phyloP scores from a whole-genome alignment of 441 rosid species.

The Viola pubescens region DNA sequence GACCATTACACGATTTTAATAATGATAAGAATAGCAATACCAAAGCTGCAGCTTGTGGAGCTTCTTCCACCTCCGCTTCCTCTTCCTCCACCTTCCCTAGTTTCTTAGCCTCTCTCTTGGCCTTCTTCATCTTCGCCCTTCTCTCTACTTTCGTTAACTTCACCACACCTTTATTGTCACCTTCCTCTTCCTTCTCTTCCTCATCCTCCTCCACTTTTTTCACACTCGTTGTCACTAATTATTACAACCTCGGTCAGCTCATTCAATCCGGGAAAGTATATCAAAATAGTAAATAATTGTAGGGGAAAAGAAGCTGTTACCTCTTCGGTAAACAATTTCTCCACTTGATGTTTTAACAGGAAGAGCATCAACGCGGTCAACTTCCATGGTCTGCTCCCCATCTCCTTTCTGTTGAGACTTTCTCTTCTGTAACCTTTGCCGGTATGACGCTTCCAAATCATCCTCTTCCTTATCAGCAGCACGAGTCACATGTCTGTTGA shows the following conservation, averaged over 20 bases:
- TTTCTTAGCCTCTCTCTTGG: slow-evolving; percentile 65
- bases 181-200: slow-evolving; percentile 13
- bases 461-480: slow-evolving; percentile 44
- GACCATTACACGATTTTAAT: background rate
- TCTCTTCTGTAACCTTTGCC: slow-evolving; percentile 41
- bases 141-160: slow-evolving; percentile 63
- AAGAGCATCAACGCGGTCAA: slow-evolving; percentile 71
- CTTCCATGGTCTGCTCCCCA: slow-evolving; percentile 27
- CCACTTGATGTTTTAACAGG: slow-evolving; percentile 85
- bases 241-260: background rate
- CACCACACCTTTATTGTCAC: slow-evolving; percentile 20
- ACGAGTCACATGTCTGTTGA: slow-evolving; percentile 49
- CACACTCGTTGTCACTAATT: slow-evolving; percentile 27
- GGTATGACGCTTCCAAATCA: slow-evolving; percentile 61
- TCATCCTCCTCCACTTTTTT: slow-evolving; percentile 23
- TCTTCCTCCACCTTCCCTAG: slow-evolving; percentile 40
- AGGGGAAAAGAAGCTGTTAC: slow-evolving; percentile 21
- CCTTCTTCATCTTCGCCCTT: slow-evolving; percentile 72
- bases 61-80: slow-evolving; percentile 35
- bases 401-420: slow-evolving; percentile 28
- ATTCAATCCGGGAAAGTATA: background rate
- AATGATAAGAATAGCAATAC: slow-evolving; percentile 21
- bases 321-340: slow-evolving; percentile 47
- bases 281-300: background rate
- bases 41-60: slow-evolving; percentile 72